A percentile compares a stretch with the other conserved stretches of the same genome.
Conservation (phyloP, 306 rosid species). For the Abrus pulchellus region DNA sequence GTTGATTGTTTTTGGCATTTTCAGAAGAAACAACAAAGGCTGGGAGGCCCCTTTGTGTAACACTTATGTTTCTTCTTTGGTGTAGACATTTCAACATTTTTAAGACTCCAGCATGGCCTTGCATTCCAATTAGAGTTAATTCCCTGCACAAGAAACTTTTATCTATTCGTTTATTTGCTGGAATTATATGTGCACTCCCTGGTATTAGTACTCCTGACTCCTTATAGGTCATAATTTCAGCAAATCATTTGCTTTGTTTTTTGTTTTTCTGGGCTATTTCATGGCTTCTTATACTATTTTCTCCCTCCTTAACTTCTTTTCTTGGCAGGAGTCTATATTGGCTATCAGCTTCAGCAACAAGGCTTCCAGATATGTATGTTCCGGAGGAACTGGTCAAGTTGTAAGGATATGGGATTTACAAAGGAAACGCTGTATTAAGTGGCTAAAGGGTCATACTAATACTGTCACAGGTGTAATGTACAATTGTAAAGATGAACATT, state of each 20-base stretch:
- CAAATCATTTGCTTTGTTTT: not conserved
- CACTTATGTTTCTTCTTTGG: not conserved
- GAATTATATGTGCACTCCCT: slow-evolving; percentile 33
- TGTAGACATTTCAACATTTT: not conserved
- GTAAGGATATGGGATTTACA: slow-evolving; percentile 99
- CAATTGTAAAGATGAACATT: slow-evolving; percentile 96
- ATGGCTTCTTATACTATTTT: not conserved
- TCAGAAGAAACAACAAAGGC: not conserved
- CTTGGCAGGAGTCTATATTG: slow-evolving; percentile 76
- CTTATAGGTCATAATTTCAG: slow-evolving; percentile 29
- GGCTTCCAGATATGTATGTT: slow-evolving; percentile 93
- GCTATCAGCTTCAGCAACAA: slow-evolving; percentile 95
- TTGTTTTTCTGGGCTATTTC: slow-evolving; percentile 25
- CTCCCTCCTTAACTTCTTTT: not conserved
- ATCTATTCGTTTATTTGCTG: slow-evolving; percentile 13
- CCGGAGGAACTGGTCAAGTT: slow-evolving; percentile 97
- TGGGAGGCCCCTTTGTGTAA: slow-evolving; percentile 23
- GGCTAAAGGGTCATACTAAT: slow-evolving; percentile 90
- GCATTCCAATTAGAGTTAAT: slow-evolving; percentile 20
- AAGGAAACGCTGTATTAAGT: slow-evolving; percentile 90
- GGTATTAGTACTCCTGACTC: slow-evolving; percentile 29
- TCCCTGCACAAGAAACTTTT: slow-evolving; percentile 11
- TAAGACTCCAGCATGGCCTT: too few relatives aligned
- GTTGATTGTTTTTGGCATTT: slow-evolving; percentile 7
- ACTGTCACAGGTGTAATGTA: slow-evolving; percentile 90